Evolutionary conservation across 2,329 filamentous ascomycete genomes (phyloP).

Genomic region (Daldinia sp.): DNA sequence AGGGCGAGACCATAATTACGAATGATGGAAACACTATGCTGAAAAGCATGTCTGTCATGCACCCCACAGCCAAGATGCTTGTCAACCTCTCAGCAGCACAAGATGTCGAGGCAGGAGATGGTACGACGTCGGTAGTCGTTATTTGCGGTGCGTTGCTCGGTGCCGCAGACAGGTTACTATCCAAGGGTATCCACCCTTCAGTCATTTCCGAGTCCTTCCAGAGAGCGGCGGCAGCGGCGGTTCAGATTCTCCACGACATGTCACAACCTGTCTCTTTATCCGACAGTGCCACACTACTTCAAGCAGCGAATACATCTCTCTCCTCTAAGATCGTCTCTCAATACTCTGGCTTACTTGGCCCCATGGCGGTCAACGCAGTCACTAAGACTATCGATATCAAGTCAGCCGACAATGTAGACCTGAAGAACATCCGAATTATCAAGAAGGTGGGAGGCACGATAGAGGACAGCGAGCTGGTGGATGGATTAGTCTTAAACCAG

Average conservation of each 20-base stretch:
- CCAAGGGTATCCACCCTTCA: conserved; percentile 96
- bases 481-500: conserved; percentile 93
- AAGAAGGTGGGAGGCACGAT: conserved; percentile 99
- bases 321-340: conserved; percentile 99
- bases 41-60: conserved; percentile 98
- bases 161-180: conserved; percentile 89
- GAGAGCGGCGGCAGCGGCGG: conserved; percentile 88
- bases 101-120: conserved; percentile 98
- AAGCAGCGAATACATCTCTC: conserved; percentile 95
- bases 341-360: conserved; percentile 93
- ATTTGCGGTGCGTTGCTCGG: conserved; percentile 95
- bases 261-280: conserved; percentile 90
- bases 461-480: conserved; percentile 97
- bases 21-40: conserved; percentile 99
- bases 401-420: conserved; percentile 94
- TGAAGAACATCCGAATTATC: conserved; percentile 95
- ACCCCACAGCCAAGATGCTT: conserved; percentile 99
- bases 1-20: conserved; percentile 98
- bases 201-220: conserved; percentile 99
- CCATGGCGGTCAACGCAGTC: conserved; percentile 97
- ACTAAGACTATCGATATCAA: conserved; percentile 95
- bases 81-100: conserved; percentile 97
- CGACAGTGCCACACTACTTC: conserved; percentile 90
- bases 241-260: conserved; percentile 93
- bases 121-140: conserved; percentile 97